Evolutionary conservation across 768 basidiomycete genomes (phyloP), one percentile per base, ranked within the genome.

Genomic region (Boletus reticulatus): DNA sequence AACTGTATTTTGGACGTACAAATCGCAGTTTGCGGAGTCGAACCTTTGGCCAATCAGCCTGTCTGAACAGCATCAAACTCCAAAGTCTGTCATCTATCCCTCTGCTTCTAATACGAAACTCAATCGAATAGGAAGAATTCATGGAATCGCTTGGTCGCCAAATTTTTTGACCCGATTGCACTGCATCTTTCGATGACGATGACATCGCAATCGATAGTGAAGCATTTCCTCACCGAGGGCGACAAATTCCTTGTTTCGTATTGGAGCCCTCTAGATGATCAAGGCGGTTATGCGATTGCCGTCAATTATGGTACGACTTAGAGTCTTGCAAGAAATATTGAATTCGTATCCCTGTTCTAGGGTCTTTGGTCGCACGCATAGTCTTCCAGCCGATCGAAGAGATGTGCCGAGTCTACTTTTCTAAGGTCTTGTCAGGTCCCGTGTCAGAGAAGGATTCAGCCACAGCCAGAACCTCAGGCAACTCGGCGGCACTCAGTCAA

Each of bases 381-480:
- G 66, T 95, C 24, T 96, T 98, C 67, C 96, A 98, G 62, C 97
- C 97, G 0, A 83, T 98, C 24, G 97, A 99, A 72, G 97, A 99
- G 72, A 88, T 91, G 1, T 82, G 88, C 2, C 85, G 95, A 1
- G 78, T 98, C 4, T 93, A 87, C 72, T 98, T 97, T 72, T 94
- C 96, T 2, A 87, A 78, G 50, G 79, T 76, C 55, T 77, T 75
- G 57, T 82, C 69, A 53, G 67, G 62, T 10, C 58, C 59, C 34
- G 42, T n/a, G 19, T 52, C 48, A 47, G 56, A 58, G 45, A 44
- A 59, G 27, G 44, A 24, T 19, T 39, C 48, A 6, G 20, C 49
- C 8, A 49, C 48, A 8, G 44, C 42, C 17, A 19, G 20, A 32
- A 53, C 44, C 16, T 19, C 52, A 7, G 20, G 5, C 39, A 51